A percentile compares a stretch with the other conserved stretches of the same genome.
phyloP scores from a whole-genome alignment of 192 early-diverging fungal genomes.

The Bifiguratus adelaidae region DNA sequence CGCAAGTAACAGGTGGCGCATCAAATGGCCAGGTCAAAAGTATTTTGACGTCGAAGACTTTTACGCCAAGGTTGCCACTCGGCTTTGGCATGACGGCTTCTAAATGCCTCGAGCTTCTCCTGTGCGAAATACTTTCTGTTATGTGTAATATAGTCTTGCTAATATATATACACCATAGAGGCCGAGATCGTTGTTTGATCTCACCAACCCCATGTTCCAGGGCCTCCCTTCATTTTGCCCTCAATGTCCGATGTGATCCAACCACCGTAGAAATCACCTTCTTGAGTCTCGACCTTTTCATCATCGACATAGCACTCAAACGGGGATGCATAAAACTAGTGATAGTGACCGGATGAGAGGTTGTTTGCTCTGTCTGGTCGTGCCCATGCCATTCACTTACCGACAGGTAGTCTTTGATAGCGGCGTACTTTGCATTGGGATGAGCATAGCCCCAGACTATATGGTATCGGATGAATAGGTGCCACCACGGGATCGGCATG shows the following conservation, averaged over 20 bases:
- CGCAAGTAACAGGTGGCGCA: constrained; percentile 14
- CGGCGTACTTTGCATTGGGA: background rate
- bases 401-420: background rate
- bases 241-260: background rate
- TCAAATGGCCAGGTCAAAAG: constrained; percentile 20
- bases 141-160: too few species aligned
- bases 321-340: background rate
- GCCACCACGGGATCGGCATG: too few species aligned
- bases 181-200: too few species aligned
- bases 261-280: background rate
- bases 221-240: background rate
- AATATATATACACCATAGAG: too few species aligned
- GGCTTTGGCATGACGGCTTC: too few species aligned
- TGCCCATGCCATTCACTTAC: background rate
- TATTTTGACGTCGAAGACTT: constrained; percentile 21
- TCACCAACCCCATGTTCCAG: background rate
- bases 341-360: background rate
- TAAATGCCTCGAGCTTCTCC: too few species aligned
- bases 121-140: too few species aligned
- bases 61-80: too few species aligned
- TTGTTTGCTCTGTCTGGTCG: too few species aligned
- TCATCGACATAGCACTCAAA: background rate
- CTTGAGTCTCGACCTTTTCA: background rate
- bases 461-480: background rate
- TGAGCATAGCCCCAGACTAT: background rate